These are phyloP conservation scores for Sarocladium strictum DNA, from an alignment of 2,329 filamentous ascomycete species.

Conservation along the genomic window DNA sequence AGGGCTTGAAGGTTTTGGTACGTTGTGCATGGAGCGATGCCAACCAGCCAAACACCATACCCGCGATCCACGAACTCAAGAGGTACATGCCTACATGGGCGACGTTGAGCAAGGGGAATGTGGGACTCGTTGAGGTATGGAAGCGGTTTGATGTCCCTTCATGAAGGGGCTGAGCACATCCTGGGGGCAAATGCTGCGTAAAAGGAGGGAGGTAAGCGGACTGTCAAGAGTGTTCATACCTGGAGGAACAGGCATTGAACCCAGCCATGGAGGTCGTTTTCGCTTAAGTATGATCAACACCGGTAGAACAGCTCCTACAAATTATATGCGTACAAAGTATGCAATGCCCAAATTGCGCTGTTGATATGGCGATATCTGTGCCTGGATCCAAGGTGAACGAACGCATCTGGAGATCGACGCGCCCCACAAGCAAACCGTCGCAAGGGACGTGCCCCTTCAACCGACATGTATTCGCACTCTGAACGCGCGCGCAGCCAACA, in stretches of 20 bases:
- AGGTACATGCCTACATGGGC: conserved; percentile 77
- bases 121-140: conserved; percentile 76
- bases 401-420: too few relatives aligned
- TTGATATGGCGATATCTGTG: too few relatives aligned
- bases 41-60: conserved; percentile 65
- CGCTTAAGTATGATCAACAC: too few relatives aligned
- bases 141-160: conserved; percentile 54
- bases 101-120: conserved; percentile 65
- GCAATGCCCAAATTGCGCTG: too few relatives aligned
- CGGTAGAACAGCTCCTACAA: too few relatives aligned
- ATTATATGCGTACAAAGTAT: too few relatives aligned
- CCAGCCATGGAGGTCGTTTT: too few relatives aligned
- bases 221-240: too few relatives aligned
- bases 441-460: too few relatives aligned
- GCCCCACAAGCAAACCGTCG: too few relatives aligned
- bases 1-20: conserved; percentile 54
- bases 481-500: background rate
- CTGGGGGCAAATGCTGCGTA: background rate
- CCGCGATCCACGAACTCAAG: conserved; percentile 74
- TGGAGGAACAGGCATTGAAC: too few relatives aligned
- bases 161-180: conserved; percentile 22
- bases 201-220: background rate
- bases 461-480: background rate
- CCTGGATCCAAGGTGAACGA: too few relatives aligned
- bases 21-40: conserved; percentile 85